phyloP scores from a whole-genome alignment of 1,284 basidiomycete species.

The Xerocomus tenax region DNA sequence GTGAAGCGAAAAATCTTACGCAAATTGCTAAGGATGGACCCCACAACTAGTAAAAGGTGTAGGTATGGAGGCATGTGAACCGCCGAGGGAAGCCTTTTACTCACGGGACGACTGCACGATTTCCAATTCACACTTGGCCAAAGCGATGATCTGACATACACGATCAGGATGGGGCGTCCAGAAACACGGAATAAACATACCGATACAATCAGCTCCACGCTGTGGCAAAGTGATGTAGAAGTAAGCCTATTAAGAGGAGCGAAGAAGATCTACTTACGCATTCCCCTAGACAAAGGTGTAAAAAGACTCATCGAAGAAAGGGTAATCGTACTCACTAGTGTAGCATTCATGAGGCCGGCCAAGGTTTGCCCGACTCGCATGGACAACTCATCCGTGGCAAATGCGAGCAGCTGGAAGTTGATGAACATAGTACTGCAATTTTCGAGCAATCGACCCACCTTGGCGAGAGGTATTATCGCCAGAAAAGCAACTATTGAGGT shows the following conservation, averaged over 20 bases:
- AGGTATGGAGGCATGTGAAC: slow-evolving; percentile 24
- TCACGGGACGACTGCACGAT: slow-evolving; percentile 78
- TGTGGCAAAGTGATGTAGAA: slow-evolving; percentile 24
- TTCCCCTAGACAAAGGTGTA: slow-evolving; percentile 48
- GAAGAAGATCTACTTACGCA: slow-evolving; percentile 45
- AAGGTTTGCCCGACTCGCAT: slow-evolving; percentile 77
- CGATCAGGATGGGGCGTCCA: slow-evolving; percentile 7
- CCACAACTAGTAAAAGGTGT: slow-evolving; percentile 48
- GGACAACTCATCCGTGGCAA: slow-evolving; percentile 83
- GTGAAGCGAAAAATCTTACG: slow-evolving; percentile 34
- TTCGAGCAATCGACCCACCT: slow-evolving; percentile 34
- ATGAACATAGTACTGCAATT: neutral
- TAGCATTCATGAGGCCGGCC: slow-evolving; percentile 80
- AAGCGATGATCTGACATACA: slow-evolving; percentile 62
- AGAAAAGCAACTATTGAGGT: slow-evolving; percentile 53
- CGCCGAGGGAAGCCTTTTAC: slow-evolving; percentile 26
- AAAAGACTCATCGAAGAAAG: slow-evolving; percentile 1
- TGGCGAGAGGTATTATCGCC: slow-evolving; percentile 68
- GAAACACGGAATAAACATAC: slow-evolving; percentile 31
- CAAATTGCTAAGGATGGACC: slow-evolving; percentile 75
- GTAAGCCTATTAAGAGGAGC: slow-evolving; percentile 1
- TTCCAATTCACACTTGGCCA: slow-evolving; percentile 69
- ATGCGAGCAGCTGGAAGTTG: slow-evolving; percentile 60
- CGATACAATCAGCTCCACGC: slow-evolving; percentile 73
- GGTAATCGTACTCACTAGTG: slow-evolving; percentile 47